phyloP scores from a whole-genome alignment of 2,329 filamentous ascomycete species.

The Aspergillus versicolor region DNA sequence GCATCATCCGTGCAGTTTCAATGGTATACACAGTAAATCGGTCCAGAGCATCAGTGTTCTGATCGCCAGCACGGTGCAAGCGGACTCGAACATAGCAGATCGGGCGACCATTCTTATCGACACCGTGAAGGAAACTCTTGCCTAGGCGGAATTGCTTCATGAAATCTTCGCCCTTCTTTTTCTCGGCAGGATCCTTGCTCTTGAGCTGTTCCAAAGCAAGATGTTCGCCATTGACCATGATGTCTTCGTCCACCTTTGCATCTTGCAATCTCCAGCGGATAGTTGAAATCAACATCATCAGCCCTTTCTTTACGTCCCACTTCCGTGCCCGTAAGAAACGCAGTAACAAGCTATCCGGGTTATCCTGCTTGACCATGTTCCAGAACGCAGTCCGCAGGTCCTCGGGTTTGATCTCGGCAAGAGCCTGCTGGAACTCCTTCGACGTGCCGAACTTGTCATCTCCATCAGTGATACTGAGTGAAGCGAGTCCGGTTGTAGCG shows the following conservation, averaged over 20 bases:
- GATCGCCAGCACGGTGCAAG: constrained; percentile 77
- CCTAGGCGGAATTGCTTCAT: constrained; percentile 81
- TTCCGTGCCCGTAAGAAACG: constrained; percentile 86
- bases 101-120: constrained; percentile 79
- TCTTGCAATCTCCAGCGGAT: constrained; percentile 86
- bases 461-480: constrained; percentile 46
- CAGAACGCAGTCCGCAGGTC: constrained; percentile 79
- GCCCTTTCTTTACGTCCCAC: constrained; percentile 91
- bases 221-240: constrained; percentile 75
- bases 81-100: constrained; percentile 83
- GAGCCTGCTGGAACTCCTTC: constrained; percentile 78
- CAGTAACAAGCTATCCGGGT: constrained; percentile 81
- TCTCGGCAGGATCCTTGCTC: constrained; percentile 58
- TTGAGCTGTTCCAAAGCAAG: constrained; percentile 62
- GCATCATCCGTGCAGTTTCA: constrained; percentile 83
- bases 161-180: constrained; percentile 75
- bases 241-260: constrained; percentile 84
- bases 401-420: constrained; percentile 75
- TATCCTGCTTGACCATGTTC: constrained; percentile 92
- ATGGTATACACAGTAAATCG: constrained; percentile 91
- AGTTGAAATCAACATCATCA: constrained; percentile 91
- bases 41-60: constrained; percentile 78
- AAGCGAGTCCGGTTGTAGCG: constrained; percentile 38
- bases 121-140: constrained; percentile 88
- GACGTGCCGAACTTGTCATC: constrained; percentile 94